Conservation (phyloP, 2,329 filamentous ascomycete genomes). For the Aureobasidium sp. region DNA sequence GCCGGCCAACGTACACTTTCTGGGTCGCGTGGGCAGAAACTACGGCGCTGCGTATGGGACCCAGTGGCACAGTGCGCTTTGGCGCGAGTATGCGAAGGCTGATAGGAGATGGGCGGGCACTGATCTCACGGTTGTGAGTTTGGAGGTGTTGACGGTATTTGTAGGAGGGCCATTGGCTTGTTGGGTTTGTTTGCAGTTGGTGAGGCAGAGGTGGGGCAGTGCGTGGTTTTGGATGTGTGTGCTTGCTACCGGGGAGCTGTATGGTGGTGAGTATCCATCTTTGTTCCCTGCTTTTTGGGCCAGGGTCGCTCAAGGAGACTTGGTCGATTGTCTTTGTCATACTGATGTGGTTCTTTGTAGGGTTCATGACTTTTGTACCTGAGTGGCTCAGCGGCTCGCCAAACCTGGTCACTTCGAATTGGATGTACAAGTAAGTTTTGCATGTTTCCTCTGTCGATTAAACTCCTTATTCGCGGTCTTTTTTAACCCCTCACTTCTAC, state of each 20-base stretch:
- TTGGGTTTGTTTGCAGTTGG: conserved; percentile 45
- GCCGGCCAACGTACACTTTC: conserved; percentile 44
- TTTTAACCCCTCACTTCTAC: neutral
- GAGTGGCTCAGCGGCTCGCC: conserved; percentile 54
- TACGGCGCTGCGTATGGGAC: conserved; percentile 53
- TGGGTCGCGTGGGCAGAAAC: conserved; percentile 44
- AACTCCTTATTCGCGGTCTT: neutral
- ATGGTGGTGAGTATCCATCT: conserved; percentile 40
- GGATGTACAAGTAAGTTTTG: conserved; percentile 46
- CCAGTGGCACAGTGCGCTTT: conserved; percentile 45
- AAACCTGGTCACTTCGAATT: conserved; percentile 51
- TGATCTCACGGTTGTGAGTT: conserved; percentile 50
- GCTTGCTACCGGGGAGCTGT: conserved; percentile 55
- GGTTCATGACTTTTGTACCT: conserved; percentile 58
- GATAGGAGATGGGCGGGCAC: conserved; percentile 53
- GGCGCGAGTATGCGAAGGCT: conserved; percentile 60
- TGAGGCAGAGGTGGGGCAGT: conserved; percentile 27
- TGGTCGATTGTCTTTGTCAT: neutral
- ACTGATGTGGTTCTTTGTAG: conserved; percentile 20
- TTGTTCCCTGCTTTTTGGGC: neutral
- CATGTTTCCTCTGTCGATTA: neutral
- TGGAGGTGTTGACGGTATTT: conserved; percentile 55
- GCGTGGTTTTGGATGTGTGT: conserved; percentile 51
- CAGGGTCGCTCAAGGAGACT: neutral
- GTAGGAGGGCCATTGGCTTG: conserved; percentile 50